Evolutionary conservation across 1,139 yeast species (phyloP), one percentile per base, ranked within the genome.

Genomic region (Debaryomyces udenii): DNA sequence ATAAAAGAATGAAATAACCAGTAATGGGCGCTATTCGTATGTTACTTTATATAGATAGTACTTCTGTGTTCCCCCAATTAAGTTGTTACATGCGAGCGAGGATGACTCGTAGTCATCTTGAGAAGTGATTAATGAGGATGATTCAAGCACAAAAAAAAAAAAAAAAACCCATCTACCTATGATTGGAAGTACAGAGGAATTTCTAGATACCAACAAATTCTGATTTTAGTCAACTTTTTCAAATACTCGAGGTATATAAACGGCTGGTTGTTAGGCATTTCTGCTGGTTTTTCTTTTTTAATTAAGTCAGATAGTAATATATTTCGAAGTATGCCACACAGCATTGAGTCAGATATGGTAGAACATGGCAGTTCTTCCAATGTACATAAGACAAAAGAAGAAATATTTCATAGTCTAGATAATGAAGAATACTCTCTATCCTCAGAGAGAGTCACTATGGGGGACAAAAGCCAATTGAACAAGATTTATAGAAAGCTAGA

Each of bases 401-500:
- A 34, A 13, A 24, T 28, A 6, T 37, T 22, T 17, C 15, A 31
- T n/a, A 31, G 27, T 24, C 9, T 37, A 13, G 40, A 37, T 24
- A 14, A 31, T 20, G 41, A 32, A 27, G 37, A 38, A 30, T 22
- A 24, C 11, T 27, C 34, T 23, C 14, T 28, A 20, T 17, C 30
- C 13, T 20, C 34, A 9, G 41, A 38, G 17, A 18, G 15, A 7
- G 24, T 10, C 7, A 18, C 11, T 7, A 13, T 9, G 7, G 31
- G 16, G 7, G n/a, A 32, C 35, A 30, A 38, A 15, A 64, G 66
- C 32, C 66, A 71, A 41, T 68, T 86, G 42, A 83, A 85, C 53
- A 68, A 64, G 38, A 71, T 86, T 32, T 87, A 87, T 59, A 61
- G 86, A 36, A 81, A 79, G 53, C 67, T 87, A 31, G 96, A 87